A percentile compares a stretch with the other conserved stretches of the same genome.
Evolutionary conservation across 768 basidiomycete species (phyloP).

Genomic region (Piloderma croceum): DNA sequence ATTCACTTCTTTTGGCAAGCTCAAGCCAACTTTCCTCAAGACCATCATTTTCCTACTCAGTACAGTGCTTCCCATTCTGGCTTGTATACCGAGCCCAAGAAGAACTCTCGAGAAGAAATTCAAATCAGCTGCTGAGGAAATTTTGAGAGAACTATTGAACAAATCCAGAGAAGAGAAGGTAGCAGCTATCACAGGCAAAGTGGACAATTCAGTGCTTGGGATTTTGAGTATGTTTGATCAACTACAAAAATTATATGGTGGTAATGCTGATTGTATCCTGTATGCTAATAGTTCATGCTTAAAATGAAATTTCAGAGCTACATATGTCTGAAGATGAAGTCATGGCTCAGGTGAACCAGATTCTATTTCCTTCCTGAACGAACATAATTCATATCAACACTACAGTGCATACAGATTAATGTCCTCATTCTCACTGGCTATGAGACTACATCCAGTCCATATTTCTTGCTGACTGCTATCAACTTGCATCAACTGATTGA

Average conservation of each 20-base stretch:
- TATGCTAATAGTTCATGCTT: not conserved
- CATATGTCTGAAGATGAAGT: not conserved
- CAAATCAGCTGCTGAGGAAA: not conserved
- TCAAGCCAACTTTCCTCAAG: not conserved
- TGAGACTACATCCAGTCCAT: constrained; percentile 13
- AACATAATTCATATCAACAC: no score
- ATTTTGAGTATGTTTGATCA: not conserved
- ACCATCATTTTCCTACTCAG: not conserved
- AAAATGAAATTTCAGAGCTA: not conserved
- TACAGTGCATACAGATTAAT: constrained; percentile 8
- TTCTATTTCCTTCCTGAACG: no score
- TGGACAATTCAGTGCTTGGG: not conserved
- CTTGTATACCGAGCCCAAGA: not conserved
- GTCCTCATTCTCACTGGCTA: constrained; percentile 12
- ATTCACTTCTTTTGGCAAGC: not conserved
- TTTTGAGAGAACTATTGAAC: not conserved
- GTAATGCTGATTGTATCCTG: not conserved
- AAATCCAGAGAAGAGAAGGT: not conserved
- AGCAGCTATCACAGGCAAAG: not conserved
- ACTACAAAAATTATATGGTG: not conserved
- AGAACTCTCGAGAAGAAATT: not conserved
- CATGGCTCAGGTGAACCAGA: no score
- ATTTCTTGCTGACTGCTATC: no score
- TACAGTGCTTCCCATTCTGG: not conserved
- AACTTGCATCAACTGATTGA: no score